These are phyloP conservation scores for Cladosporium colombiae DNA, from an alignment of 2,329 filamentous ascomycete species.

Conservation along the genomic window DNA sequence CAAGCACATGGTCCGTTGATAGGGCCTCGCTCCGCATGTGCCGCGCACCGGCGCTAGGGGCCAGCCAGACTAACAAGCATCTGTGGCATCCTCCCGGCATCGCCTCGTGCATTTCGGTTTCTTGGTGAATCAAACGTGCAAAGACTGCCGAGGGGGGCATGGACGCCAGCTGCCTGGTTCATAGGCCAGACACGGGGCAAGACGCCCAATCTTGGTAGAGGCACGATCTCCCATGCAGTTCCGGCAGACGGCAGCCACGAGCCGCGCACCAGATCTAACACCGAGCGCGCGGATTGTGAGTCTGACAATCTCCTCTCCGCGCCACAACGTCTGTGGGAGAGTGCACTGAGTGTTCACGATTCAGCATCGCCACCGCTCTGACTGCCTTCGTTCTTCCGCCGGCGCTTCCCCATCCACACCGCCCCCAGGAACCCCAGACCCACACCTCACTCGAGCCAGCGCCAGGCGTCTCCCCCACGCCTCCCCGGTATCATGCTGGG, in stretches of 20 bases:
- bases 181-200: neutral
- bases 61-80: neutral
- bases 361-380: neutral
- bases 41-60: neutral
- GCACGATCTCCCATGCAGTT: conserved; percentile 10
- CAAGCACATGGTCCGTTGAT: neutral
- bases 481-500: neutral
- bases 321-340: conserved; percentile 11
- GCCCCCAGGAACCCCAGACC: conserved; percentile 12
- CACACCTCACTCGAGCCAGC: conserved; percentile 1
- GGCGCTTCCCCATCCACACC: neutral
- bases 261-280: conserved; percentile 9
- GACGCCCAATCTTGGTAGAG: neutral
- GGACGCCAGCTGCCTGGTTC: conserved; percentile 8
- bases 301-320: conserved; percentile 2
- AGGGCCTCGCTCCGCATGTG: neutral
- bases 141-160: neutral
- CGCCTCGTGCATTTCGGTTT: neutral
- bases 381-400: neutral
- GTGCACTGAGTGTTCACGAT: conserved; percentile 2
- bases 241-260: conserved; percentile 9
- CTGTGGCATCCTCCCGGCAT: neutral
- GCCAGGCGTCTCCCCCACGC: neutral
- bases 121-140: conserved; percentile 10
- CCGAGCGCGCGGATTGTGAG: conserved; percentile 2